Base-by-base conservation (phyloP, 2,329 filamentous ascomycete genomes). In the Talaromyces sp. region DNA sequence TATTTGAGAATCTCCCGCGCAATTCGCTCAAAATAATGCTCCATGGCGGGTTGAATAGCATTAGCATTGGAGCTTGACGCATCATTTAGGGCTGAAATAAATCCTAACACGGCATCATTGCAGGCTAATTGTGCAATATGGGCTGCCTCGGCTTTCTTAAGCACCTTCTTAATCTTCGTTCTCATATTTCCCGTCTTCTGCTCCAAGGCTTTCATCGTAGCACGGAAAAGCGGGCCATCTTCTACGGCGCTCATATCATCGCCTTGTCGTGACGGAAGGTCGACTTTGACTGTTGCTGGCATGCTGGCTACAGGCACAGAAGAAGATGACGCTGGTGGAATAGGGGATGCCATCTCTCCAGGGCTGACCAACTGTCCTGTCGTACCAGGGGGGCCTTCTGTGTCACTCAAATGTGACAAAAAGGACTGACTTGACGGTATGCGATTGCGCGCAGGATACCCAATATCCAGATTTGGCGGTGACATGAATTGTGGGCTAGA, bases 11-110 rank as follows among this genome's bases (percentile, higher is more conserved):
- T 97, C 74, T 98, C 92, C 67, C 90, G 88, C 3, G 94, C 93
- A 70, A 97, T 98, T 73, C 93, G 96, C 78, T 98, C 93, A 73
- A 98, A 99, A 76, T 99, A 99, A 77, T 99, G 93, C 68, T 99
- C 95, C 66, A 99, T 85, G 4, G 94, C 95, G 16, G 95, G 96
- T 73, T 96, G 92, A n/a, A 99, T 93, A 0, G 94, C 95, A 73
- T 96, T 97, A 58, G 93, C 91, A 74, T 98, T 98, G 13, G 93
- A 96, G 0, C 87, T 88, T 1, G 93, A 93, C 0, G 93, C 92
- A 73, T 98, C 95, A 67, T 90, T 88, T 37, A 99, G 82, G 4
- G 94, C 90, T 14, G 94, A 91, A 75, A 96, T 89, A 71, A 99
- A 96, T 3, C 86, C 87, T 16, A 86, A 81, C 70, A 96, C 89